Conservation (phyloP, 2,329 filamentous ascomycete species). For the Elsinoe fawcettii region DNA sequence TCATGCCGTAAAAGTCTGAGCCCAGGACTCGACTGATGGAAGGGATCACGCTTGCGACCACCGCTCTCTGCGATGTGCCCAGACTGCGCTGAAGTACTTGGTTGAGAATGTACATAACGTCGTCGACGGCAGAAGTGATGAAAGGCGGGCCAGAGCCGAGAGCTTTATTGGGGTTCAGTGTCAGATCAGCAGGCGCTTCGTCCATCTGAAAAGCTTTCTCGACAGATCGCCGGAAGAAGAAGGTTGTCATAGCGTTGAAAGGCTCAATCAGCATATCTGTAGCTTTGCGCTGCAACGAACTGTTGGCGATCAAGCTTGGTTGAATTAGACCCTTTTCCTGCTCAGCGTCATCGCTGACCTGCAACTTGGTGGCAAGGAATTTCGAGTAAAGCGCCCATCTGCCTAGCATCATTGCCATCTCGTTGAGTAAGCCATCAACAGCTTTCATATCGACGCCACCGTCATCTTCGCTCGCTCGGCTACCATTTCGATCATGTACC, state of each 20-base stretch:
- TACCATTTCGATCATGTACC: conserved; percentile 38
- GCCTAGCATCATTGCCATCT: conserved; percentile 85
- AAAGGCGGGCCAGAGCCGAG: conserved; percentile 75
- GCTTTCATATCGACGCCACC: conserved; percentile 87
- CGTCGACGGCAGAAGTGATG: conserved; percentile 91
- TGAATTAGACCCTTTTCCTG: conserved; percentile 50
- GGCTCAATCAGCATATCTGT: conserved; percentile 64
- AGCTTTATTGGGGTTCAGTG: conserved; percentile 63
- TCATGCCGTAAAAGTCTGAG: conserved; percentile 90
- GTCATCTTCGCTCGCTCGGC: conserved; percentile 73
- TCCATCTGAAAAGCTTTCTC: conserved; percentile 97
- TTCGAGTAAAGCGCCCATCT: conserved; percentile 88
- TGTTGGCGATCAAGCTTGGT: conserved; percentile 68
- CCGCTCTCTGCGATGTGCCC: conserved; percentile 72
- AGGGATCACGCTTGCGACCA: conserved; percentile 70
- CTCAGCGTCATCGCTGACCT: conserved; percentile 19
- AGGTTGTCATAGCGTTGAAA: conserved; percentile 87
- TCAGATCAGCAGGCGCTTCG: conserved; percentile 72
- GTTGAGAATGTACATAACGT: conserved; percentile 99
- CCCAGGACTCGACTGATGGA: conserved; percentile 72
- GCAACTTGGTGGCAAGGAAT: conserved; percentile 78
- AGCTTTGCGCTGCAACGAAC: conserved; percentile 73
- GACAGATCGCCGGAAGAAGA: conserved; percentile 92
- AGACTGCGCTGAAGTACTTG: conserved; percentile 80
- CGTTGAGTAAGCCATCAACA: conserved; percentile 76